These are phyloP conservation scores for Closterium sp. DNA, from an alignment of 139 green algal species.

Conservation along the genomic window DNA sequence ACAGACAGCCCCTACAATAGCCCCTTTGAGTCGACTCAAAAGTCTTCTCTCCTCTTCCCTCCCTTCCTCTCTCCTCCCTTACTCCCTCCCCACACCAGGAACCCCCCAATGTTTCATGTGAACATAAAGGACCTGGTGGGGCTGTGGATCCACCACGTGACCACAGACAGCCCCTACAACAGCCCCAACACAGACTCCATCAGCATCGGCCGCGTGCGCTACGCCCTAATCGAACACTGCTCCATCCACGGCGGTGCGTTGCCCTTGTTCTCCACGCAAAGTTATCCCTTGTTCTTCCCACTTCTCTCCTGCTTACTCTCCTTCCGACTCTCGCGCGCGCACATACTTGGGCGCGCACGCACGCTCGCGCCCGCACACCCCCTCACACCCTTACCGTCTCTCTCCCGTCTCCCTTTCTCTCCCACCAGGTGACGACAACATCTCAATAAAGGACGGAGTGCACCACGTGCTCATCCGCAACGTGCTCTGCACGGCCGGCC, in stretches of 20 bases:
- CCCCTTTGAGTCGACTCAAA: neutral
- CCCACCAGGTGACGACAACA: neutral
- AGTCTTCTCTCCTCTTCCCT: neutral
- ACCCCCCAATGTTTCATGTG: neutral
- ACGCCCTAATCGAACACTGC: neutral
- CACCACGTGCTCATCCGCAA: neutral
- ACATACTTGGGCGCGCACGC: no score
- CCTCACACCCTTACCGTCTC: no score
- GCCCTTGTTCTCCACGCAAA: no score
- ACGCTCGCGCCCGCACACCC: no score
- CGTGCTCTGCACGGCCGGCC: neutral
- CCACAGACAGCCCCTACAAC: neutral
- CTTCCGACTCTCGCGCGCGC: no score
- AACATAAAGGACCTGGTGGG: neutral
- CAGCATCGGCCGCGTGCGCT: neutral
- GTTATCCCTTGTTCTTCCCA: no score
- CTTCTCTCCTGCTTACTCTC: no score
- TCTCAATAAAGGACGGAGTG: neutral
- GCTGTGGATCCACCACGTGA: neutral
- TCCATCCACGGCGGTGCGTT: neutral
- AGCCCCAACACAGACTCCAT: slow-evolving; percentile 2
- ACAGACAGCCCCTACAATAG: neutral
- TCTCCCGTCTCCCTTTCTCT: no score
- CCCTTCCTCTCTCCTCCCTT: neutral
- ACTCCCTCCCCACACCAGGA: neutral